Evolutionary conservation across 164 flowering plant species (phyloP), one percentile per base, ranked within the genome.

Genomic region (Vitis vinifera): DNA sequence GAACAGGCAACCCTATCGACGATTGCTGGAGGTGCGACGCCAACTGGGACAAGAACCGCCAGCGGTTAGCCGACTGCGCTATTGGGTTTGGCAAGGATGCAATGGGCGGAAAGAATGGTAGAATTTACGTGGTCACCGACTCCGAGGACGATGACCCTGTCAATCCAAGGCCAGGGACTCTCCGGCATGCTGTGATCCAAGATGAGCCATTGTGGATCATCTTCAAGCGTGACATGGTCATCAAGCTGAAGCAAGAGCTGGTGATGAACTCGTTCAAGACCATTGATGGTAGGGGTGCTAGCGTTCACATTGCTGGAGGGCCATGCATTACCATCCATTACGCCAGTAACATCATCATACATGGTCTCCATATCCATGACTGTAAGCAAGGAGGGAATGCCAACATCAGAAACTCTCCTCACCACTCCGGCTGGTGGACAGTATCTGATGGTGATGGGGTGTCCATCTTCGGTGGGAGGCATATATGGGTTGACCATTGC

Each of bases 1-100:
- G 75, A 57, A 79, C 83, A 1, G 87, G 85, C 17, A 84, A 84
- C 73, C 87, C 87, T 4, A 84, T 84, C n/a, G 87, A 84, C 55
- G 87, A 84, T 48, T 84, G 87, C 73, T 84, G 87, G 87, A 55
- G 87, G 31, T 84, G 87, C 60, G 71, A 84, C 71, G 73, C 82
- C 10, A 79, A 78, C 62, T 84, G 87, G 87, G 83, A 74, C 47
- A 50, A 2, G 9, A 76, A 84, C 64, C 83, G 87, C 44, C 80
- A 84, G 55, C 52, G 79, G 17, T 23, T 84, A 9, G 87, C 87
- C 9, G 87, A 84, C 52, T 84, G 87, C 63, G 85, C 79, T 37
- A 84, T 84, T 59, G 87, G 87, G 23, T 84, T 84, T 44, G 87
- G 87, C 14, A 76, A 75, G 61, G 52, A 81, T 27, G 87, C 87